Evolutionary conservation across 2,329 filamentous ascomycete species (phyloP), one percentile per base, ranked within the genome.

Genomic region (Helotiales sp.): DNA sequence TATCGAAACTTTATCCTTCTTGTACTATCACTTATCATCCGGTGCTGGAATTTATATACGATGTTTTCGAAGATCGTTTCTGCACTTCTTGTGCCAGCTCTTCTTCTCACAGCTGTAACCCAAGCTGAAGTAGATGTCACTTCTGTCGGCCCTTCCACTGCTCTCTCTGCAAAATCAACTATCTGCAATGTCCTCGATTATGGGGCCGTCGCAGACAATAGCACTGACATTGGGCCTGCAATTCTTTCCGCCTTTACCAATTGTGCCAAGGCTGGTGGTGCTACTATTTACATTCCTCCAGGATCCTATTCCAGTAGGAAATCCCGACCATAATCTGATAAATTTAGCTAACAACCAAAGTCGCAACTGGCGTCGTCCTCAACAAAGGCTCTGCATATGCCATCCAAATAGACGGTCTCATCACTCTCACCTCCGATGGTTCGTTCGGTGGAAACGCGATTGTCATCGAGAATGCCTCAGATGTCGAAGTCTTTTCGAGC

Each of bases 401-500:
- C 5, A 61, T 74, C 4, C 72, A 74, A 51, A 60, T 66, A 15
- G 73, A 74, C 56, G 72, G 72, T 2, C 59, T 74, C 30, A 66
- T 66, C 13, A 62, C 58, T 4, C 50, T 63, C 2, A 63, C 59
- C 8, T 58, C 59, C 12, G 52, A 60, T 22, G 58, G 61, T 13
- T 47, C 30, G 19, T 61, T 61, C 24, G 42, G 51, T 7, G 63
- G 63, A 17, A 64, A 64, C 53, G 58, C 57, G 2, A 54, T 66
- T n/a, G 44, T 64, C 10, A 62, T 66, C n/a, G 42, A 60, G 30
- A 59, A 58, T 15, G 51, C 54, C 15, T 54, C 67, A 13, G 71
- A 73, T 54, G 68, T 74, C 38, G 71, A 73, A 53, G 70, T 73
- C 24, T 74, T 69, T 53, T 73, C 71, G 0, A 66, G 61, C n/a